phyloP scores from a whole-genome alignment of 2,329 filamentous ascomycete species.

The Colletotrichum melonis region DNA sequence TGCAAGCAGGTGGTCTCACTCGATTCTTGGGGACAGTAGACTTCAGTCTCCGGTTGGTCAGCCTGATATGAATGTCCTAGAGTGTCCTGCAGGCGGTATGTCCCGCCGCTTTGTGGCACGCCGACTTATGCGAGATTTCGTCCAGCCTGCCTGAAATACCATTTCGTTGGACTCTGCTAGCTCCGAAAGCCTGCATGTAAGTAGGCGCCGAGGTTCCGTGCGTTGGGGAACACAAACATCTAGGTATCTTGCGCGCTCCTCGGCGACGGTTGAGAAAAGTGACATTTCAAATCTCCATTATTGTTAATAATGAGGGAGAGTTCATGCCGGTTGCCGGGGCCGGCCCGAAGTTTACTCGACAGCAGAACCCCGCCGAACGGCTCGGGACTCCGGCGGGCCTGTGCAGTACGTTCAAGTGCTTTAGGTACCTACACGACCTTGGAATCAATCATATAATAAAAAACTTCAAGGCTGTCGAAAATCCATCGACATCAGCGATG shows the following conservation, averaged over 20 bases:
- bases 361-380: too few species aligned
- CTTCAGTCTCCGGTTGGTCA: background rate
- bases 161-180: background rate
- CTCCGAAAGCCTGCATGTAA: background rate
- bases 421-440: too few species aligned
- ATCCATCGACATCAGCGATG: background rate
- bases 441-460: too few species aligned
- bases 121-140: background rate
- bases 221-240: too few species aligned
- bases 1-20: background rate
- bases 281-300: too few species aligned
- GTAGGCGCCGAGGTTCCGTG: background rate
- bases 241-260: too few species aligned
- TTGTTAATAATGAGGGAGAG: background rate
- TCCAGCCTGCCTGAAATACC: background rate
- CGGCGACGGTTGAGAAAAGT: too few species aligned
- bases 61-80: background rate
- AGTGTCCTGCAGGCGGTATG: background rate
- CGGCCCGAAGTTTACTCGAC: background rate
- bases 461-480: background rate
- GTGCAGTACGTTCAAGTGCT: too few species aligned
- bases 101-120: background rate
- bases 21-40: background rate
- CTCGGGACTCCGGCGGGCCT: too few species aligned
- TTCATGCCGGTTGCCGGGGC: background rate